Evolutionary conservation across 768 basidiomycete genomes (phyloP), one percentile per base, ranked within the genome.

Genomic region (Leccinum boreale): DNA sequence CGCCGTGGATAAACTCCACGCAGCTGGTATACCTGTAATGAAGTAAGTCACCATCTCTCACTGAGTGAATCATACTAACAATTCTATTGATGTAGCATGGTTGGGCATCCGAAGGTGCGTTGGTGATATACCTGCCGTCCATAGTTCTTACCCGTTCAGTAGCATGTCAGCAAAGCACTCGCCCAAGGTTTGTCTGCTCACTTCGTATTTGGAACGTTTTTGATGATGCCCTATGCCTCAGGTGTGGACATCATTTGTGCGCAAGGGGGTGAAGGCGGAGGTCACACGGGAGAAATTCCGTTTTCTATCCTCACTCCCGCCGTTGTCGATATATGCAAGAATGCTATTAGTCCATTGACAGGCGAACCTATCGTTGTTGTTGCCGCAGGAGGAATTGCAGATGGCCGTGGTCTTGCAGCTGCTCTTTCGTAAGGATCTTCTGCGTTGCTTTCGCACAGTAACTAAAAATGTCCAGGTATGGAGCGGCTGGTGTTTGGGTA

Each of bases 241-340:
- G 90, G 92, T n/a, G 90, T 93, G 15, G 92, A 95, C 64, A 84
- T 94, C 59, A 92, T 95, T 49, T 92, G 92, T 67, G 92, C 90
- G 1, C 91, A 91, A 70, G 89, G 88, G 33, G 90, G 90, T 17
- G 92, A 93, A 72, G 92, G 91, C 19, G 92, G 92, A 26, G 92
- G 92, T 12, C 92, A 94, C 74, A 93, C 92, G 1, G 90, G 93
- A 42, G 87, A 91, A 54, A 90, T 81, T 11, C 81, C 89, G 1
- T 90, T 90, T 69, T 89, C 88, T 11, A 81, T 94, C 60, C 81
- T 94, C 29, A 88, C 93, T 52, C 92, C 92, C 9, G 84, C 87
- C 0, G 84, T 86, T 52, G 90, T 93, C 48, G 93, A 94, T 70
- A 67, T 87, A n/a, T 90, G 87, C 73, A 84, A 81, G 67, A 74